Conservation (phyloP, 768 basidiomycete genomes). For the Pisolithus microcarpus region DNA sequence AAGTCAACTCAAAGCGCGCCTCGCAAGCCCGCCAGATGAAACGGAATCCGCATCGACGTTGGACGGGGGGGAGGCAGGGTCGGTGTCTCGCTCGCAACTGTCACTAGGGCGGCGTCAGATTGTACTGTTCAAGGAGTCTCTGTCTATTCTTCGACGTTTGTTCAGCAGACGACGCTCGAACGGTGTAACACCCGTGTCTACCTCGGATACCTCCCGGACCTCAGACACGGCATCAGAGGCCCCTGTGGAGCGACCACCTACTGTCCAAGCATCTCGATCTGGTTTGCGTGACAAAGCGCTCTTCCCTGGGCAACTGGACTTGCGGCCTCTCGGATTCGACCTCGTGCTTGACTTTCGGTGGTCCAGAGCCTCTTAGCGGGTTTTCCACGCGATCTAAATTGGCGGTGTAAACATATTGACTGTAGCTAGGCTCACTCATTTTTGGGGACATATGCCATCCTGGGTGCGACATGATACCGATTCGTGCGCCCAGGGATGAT, state of each 20-base stretch:
- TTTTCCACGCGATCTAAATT: neutral
- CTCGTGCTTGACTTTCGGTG: conserved; percentile 72
- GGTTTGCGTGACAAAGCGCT: conserved; percentile 9
- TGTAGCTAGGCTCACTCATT: conserved; percentile 3
- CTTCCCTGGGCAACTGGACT: conserved; percentile 54
- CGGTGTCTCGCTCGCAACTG: conserved; percentile 5
- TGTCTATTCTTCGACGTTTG: conserved; percentile 20
- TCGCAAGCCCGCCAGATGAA: conserved; percentile 14
- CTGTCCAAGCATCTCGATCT: conserved; percentile 8
- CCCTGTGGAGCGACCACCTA: conserved; percentile 2
- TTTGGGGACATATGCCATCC: conserved; percentile 8
- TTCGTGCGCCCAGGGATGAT: too few relatives aligned
- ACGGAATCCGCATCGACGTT: conserved; percentile 26
- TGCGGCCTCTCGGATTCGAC: conserved; percentile 65
- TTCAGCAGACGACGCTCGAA: conserved; percentile 12
- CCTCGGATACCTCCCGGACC: neutral
- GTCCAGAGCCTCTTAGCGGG: conserved; percentile 29
- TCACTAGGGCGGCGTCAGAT: neutral
- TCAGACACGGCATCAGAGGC: conserved; percentile 2
- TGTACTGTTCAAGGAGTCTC: conserved; percentile 10
- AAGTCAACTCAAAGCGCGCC: conserved; percentile 18
- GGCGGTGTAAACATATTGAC: conserved; percentile 14
- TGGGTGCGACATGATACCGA: too few relatives aligned
- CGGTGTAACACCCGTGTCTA: neutral
- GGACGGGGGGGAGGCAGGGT: conserved; percentile 12